Base-by-base conservation (phyloP, 495 filamentous ascomycete species). In the Penicillium coprophilum region DNA sequence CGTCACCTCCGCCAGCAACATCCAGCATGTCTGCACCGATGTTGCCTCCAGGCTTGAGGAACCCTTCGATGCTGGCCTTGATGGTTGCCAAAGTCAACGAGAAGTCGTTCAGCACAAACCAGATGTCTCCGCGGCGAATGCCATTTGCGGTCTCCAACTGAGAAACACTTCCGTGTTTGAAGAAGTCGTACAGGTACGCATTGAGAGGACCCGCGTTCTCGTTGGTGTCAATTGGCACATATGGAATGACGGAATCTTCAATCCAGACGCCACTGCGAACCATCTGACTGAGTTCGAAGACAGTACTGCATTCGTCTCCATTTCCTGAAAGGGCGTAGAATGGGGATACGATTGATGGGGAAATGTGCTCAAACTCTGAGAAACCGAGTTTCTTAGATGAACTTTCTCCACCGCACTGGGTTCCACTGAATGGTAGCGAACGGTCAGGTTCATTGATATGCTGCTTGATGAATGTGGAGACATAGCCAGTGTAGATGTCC, bases 321-420 rank as follows among this genome's bases (percentile, higher is more conserved):
- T 82, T 75, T 3, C 89, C 87, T 1, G 89, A 91, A 4, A 92
- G 77, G 1, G 87, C 87, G 10, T 84, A 78, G 61, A 92, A 92
- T 4, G 84, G 69, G 9, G 87, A 90, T 11, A 82, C 77, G 4
- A 86, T 34, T 69, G 75, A 44, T 74, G 65, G 17, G 71, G 30
- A 28, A 68, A 60, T 7, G 38, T 31, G 47, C 5, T 34, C 19
- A 6, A 31, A 43, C n/a, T 30, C 12, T 6, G 39, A 11, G 19
- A 53, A n/a, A 5, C 50, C 50, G 6, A 53, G 38, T 44, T 44
- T 10, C 9, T 19, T 12, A 6, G 28, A 3, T 3, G 39, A 44
- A 2, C 13, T 44, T 12, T 53, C 28, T 15, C 50, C 50, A 4
- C 50, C 50, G 30, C 50, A 53, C 15, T 53, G 32, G 17, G n/a